These are phyloP conservation scores for Sugiyamaella valdiviana DNA, from an alignment of 805 yeast genomes.

Conservation along the genomic window DNA sequence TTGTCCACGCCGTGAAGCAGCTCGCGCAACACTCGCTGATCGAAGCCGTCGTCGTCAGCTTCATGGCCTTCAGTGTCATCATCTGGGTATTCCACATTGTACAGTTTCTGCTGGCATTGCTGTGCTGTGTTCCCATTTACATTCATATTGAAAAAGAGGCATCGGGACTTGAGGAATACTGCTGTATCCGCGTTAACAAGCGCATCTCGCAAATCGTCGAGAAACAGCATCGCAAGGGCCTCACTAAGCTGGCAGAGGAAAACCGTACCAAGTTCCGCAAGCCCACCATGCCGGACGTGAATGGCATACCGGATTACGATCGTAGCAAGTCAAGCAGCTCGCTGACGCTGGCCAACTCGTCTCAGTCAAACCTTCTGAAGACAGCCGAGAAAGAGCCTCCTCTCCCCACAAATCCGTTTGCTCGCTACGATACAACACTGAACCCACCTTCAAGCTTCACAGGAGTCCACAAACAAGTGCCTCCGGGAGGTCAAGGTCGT, in stretches of 20 bases:
- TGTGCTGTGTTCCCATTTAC: slow-evolving; percentile 47
- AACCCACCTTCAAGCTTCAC: neutral
- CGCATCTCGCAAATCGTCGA: slow-evolving; percentile 49
- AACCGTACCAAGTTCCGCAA: slow-evolving; percentile 22
- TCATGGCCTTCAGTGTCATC: slow-evolving; percentile 68
- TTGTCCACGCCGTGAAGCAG: slow-evolving; percentile 38
- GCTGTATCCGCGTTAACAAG: slow-evolving; percentile 53
- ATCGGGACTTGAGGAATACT: slow-evolving; percentile 50
- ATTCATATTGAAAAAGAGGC: slow-evolving; percentile 38
- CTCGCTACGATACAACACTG: neutral
- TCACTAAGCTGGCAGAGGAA: slow-evolving; percentile 24
- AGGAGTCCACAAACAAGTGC: neutral
- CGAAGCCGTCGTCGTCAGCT: slow-evolving; percentile 65
- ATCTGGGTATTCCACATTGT: slow-evolving; percentile 67
- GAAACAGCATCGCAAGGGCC: slow-evolving; percentile 32
- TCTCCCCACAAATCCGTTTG: neutral
- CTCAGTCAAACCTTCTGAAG: neutral
- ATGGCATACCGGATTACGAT: neutral
- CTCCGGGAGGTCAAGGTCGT: neutral
- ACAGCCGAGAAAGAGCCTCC: neutral
- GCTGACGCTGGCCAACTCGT: neutral
- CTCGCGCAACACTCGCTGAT: slow-evolving; percentile 57
- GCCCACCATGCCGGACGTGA: slow-evolving; percentile 27
- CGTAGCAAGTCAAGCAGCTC: neutral
- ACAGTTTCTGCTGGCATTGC: slow-evolving; percentile 48